phyloP scores from a whole-genome alignment of 352 stramenopile genomes.

The Phytophthora boehmeriae region DNA sequence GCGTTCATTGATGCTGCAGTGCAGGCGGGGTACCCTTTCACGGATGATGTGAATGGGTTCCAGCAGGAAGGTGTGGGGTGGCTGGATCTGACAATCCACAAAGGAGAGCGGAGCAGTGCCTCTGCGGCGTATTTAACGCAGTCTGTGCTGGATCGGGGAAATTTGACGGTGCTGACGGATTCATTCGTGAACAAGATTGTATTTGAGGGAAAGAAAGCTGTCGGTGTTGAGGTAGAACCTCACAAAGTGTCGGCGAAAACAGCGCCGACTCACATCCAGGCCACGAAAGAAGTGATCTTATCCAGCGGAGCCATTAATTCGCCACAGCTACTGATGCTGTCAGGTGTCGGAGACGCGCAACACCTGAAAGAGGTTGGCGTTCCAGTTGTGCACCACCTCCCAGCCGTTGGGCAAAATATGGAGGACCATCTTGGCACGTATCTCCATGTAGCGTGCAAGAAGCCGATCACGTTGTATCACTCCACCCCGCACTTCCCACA shows the following conservation, averaged over 20 bases:
- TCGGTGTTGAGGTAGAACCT: conserved; percentile 69
- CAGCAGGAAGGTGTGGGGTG: conserved; percentile 87
- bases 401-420: conserved; percentile 83
- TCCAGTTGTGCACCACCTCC: conserved; percentile 69
- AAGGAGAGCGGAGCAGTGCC: conserved; percentile 71
- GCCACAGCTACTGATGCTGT: conserved; percentile 84
- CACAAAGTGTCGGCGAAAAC: conserved; percentile 38
- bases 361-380: conserved; percentile 70
- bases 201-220: conserved; percentile 71
- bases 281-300: conserved; percentile 83
- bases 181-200: conserved; percentile 84
- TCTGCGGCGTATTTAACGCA: conserved; percentile 69
- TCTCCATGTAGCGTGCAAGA: conserved; percentile 80
- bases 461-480: conserved; percentile 87
- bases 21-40: conserved; percentile 82
- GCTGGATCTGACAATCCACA: conserved; percentile 85
- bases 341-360: conserved; percentile 69
- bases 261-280: conserved; percentile 40
- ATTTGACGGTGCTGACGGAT: conserved; percentile 74
- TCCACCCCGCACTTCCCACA: conserved; percentile 69
- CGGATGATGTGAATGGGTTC: conserved; percentile 86
- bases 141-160: conserved; percentile 43
- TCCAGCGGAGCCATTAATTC: conserved; percentile 85
- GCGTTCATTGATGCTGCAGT: conserved; percentile 83
- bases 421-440: conserved; percentile 89